phyloP scores from a whole-genome alignment of 345 rosid species.

The Microcos paniculata region DNA sequence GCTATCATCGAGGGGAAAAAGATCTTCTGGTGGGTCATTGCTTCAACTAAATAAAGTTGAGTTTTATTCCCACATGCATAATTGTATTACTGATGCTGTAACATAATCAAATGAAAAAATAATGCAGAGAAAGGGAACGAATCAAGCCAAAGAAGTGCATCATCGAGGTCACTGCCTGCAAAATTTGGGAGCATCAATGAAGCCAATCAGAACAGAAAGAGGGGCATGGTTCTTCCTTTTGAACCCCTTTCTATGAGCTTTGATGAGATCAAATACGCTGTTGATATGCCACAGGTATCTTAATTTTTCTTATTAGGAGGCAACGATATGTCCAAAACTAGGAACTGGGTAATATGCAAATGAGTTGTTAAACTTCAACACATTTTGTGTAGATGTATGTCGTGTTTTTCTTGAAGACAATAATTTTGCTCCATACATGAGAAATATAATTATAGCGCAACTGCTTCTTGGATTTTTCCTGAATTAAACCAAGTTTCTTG shows the following conservation, averaged over 20 bases:
- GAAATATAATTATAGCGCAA: background rate
- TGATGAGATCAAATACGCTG: slow-evolving; percentile 55
- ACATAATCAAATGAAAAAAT: slow-evolving; percentile 13
- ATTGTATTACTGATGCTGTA: background rate
- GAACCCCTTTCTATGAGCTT: slow-evolving; percentile 57
- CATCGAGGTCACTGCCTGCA: slow-evolving; percentile 33
- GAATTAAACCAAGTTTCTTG: background rate
- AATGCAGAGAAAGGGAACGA: slow-evolving; percentile 37
- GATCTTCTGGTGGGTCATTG: slow-evolving; percentile 31
- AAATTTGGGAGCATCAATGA: slow-evolving; percentile 36
- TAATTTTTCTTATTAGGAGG: background rate
- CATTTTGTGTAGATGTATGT: background rate
- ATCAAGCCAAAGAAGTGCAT: slow-evolving; percentile 19
- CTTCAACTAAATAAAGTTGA: background rate
- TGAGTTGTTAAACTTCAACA: background rate
- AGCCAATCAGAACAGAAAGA: slow-evolving; percentile 29
- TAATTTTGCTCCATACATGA: background rate
- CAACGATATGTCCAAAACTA: background rate
- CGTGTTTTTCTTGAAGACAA: background rate
- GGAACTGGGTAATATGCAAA: background rate
- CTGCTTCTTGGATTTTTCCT: background rate
- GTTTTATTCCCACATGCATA: background rate
- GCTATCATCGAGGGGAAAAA: slow-evolving; percentile 32
- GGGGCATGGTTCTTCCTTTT: slow-evolving; percentile 73
- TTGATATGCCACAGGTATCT: slow-evolving; percentile 68